These are phyloP conservation scores for Wickerhamiella vanderwaltii DNA, from an alignment of 805 yeast genomes.

Conservation along the genomic window DNA sequence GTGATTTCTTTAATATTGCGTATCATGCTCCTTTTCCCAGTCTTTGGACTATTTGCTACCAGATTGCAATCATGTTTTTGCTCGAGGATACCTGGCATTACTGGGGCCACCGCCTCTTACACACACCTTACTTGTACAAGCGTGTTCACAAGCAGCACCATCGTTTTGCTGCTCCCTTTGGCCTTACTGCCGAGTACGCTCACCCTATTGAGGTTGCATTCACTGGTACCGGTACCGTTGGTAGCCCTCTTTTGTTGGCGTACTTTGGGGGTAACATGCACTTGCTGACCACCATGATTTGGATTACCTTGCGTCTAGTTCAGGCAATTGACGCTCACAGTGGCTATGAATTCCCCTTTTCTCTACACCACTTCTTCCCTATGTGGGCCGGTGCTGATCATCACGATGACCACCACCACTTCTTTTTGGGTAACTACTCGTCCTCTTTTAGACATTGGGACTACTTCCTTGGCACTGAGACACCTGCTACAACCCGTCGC, in stretches of 20 bases:
- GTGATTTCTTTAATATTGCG: conserved; percentile 66
- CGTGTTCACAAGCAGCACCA: conserved; percentile 96
- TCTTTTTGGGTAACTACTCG: conserved; percentile 90
- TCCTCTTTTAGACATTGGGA: conserved; percentile 97
- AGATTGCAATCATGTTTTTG: conserved; percentile 66
- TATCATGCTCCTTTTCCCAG: conserved; percentile 79
- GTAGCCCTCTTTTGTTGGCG: conserved; percentile 81
- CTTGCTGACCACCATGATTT: conserved; percentile 72
- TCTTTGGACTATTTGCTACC: conserved; percentile 43
- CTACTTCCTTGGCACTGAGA: conserved; percentile 72
- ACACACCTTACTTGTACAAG: conserved; percentile 72
- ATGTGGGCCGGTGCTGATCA: conserved; percentile 99
- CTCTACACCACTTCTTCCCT: conserved; percentile 81
- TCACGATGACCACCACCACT: conserved; percentile 94
- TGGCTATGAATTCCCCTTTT: conserved; percentile 97
- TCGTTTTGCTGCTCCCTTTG: conserved; percentile 96
- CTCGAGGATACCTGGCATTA: conserved; percentile 95
- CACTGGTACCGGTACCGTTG: conserved; percentile 91
- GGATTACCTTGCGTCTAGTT: conserved; percentile 80
- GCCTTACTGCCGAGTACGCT: conserved; percentile 94
- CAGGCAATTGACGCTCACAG: conserved; percentile 98
- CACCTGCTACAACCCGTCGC: conserved; percentile 35
- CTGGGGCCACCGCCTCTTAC: conserved; percentile 86
- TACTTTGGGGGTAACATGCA: conserved; percentile 66
- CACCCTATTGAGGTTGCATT: conserved; percentile 89